Evolutionary conservation across 441 rosid genomes (phyloP).

Genomic region (Raphanus hybrid): DNA sequence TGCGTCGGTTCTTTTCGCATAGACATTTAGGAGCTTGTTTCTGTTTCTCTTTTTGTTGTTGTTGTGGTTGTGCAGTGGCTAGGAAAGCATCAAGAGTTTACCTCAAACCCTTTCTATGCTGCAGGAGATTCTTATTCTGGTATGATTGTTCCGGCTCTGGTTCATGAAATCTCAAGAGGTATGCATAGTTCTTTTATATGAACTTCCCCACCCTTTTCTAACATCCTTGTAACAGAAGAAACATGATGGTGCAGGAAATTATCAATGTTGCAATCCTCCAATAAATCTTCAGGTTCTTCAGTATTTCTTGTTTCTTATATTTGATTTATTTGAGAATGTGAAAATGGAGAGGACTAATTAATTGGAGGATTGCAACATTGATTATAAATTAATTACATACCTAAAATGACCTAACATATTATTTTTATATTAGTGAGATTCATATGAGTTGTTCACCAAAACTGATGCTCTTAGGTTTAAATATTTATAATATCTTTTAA

Average conservation of each 20-base stretch:
- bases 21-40: not conserved
- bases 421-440: too few species aligned
- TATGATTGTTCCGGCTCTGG: constrained; percentile 43
- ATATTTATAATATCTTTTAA: too few species aligned
- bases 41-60: not conserved
- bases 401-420: too few species aligned
- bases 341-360: too few species aligned
- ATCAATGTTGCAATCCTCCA: constrained; percentile 39
- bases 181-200: not conserved
- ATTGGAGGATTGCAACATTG: too few species aligned
- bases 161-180: constrained; percentile 47
- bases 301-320: not conserved
- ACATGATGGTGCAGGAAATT: constrained; percentile 29
- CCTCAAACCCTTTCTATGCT: constrained; percentile 40
- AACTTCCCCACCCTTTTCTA: constrained; percentile 22
- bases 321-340: not conserved
- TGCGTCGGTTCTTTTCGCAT: not conserved
- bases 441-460: too few species aligned
- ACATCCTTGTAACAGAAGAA: not conserved
- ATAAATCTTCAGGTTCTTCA: constrained; percentile 45
- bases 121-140: constrained; percentile 52
- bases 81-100: constrained; percentile 43
- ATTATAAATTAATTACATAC: too few species aligned
- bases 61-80: constrained; percentile 46
- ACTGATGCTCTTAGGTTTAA: too few species aligned